Evolutionary conservation across 495 filamentous ascomycete genomes (phyloP).

Genomic region (Xylaria longipes): DNA sequence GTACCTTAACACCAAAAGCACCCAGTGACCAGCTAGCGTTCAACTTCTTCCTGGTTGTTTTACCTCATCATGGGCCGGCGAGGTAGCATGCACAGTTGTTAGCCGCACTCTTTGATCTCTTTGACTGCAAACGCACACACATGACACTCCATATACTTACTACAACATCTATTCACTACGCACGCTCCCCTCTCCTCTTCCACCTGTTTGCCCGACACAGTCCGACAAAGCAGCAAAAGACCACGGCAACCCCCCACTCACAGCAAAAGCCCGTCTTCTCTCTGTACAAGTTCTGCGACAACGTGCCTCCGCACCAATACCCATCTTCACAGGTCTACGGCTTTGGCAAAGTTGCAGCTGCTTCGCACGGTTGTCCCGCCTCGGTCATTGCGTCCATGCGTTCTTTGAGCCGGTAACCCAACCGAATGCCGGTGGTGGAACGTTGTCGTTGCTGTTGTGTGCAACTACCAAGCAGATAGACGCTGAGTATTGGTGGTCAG

Average conservation of each 20-base stretch:
- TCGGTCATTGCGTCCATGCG: slow-evolving; percentile 21
- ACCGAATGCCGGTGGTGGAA: slow-evolving; percentile 16
- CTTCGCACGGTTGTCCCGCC: neutral
- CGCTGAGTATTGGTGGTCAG: slow-evolving; percentile 30
- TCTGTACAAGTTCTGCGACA: slow-evolving; percentile 14
- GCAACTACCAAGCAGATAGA: slow-evolving; percentile 26
- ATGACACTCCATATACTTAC: neutral
- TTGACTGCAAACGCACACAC: neutral
- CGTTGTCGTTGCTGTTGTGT: neutral
- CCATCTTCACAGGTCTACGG: neutral
- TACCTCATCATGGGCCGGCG: slow-evolving; percentile 17
- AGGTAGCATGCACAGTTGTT: neutral
- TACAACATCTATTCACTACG: neutral
- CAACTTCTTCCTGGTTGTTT: slow-evolving; percentile 1
- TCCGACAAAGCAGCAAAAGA: neutral
- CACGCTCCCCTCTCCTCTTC: neutral
- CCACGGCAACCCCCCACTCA: neutral
- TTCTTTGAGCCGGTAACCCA: slow-evolving; percentile 13
- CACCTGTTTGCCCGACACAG: neutral
- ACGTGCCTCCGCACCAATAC: neutral
- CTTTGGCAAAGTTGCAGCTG: neutral
- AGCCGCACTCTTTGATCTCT: slow-evolving; percentile 2
- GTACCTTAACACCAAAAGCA: neutral
- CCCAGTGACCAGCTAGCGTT: neutral
- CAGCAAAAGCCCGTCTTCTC: neutral